Evolutionary conservation across 192 early-diverging fungal species (phyloP).

Genomic region (Spizellomyces sp.): DNA sequence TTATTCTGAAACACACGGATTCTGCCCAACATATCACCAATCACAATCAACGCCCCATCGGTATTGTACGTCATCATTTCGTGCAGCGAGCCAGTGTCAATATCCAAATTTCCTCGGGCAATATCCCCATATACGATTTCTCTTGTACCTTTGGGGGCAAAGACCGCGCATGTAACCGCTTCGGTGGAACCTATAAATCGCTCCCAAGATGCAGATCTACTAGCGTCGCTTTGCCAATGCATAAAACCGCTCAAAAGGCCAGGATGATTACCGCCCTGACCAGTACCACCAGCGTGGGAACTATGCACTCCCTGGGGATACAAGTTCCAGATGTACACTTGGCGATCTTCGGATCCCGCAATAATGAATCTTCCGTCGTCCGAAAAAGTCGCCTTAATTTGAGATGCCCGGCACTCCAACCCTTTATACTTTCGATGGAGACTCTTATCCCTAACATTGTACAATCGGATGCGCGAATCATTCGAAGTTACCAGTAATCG

Average conservation of each 20-base stretch:
- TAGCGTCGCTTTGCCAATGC: constrained; percentile 33
- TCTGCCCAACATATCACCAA: constrained; percentile 28
- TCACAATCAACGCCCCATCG: constrained; percentile 26
- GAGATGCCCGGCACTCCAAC: constrained; percentile 66
- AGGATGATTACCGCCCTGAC: constrained; percentile 7
- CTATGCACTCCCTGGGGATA: constrained; percentile 1
- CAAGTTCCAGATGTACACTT: constrained; percentile 75
- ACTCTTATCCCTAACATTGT: constrained; percentile 73
- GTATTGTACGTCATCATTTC: constrained; percentile 1
- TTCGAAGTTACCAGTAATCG: constrained; percentile 75
- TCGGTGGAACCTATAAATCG: constrained; percentile 18
- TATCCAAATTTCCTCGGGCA: background rate
- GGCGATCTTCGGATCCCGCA: constrained; percentile 77
- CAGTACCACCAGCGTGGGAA: background rate
- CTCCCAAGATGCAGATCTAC: constrained; percentile 21
- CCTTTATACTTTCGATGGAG: constrained; percentile 84
- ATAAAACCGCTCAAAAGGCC: constrained; percentile 27
- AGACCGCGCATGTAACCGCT: constrained; percentile 27
- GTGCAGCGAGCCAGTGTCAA: background rate
- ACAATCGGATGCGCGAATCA: constrained; percentile 82
- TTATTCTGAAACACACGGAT: constrained; percentile 36
- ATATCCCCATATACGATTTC: constrained; percentile 9
- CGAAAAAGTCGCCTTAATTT: constrained; percentile 77
- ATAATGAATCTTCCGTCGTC: constrained; percentile 80
- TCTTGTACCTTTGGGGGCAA: constrained; percentile 28